Conservation (phyloP, 163 green algal species). For the Coccomyxa subellipsoidea region DNA sequence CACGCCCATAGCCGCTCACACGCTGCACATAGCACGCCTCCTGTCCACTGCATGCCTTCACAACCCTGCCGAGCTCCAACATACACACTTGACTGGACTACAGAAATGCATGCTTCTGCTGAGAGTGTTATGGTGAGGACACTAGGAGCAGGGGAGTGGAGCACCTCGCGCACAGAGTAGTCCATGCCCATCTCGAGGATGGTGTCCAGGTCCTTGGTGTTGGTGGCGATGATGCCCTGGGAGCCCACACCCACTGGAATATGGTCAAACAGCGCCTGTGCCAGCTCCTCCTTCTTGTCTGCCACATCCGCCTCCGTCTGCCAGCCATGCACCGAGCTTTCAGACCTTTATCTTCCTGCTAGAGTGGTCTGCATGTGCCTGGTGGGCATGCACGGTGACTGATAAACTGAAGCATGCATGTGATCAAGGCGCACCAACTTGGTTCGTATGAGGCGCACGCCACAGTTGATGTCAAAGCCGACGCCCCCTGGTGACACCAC, state of each 20-base stretch:
- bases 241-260: constrained; percentile 89
- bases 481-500: constrained; percentile 87
- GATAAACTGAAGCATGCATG: neutral
- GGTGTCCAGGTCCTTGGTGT: constrained; percentile 65
- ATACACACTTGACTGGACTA: too few relatives aligned
- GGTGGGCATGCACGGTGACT: too few relatives aligned
- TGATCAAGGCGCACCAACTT: constrained; percentile 51
- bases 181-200: constrained; percentile 87
- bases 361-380: too few relatives aligned
- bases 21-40: too few relatives aligned
- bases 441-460: constrained; percentile 73
- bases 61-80: too few relatives aligned
- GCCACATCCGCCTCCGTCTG: constrained; percentile 61
- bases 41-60: too few relatives aligned
- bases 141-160: neutral
- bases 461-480: constrained; percentile 91
- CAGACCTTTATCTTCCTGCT: too few relatives aligned
- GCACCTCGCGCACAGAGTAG: constrained; percentile 67
- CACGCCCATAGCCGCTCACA: neutral
- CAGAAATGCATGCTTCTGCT: too few relatives aligned
- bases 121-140: too few relatives aligned
- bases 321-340: neutral
- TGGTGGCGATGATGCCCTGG: constrained; percentile 82
- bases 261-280: constrained; percentile 87
- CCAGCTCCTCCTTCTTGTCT: constrained; percentile 74